Base-by-base conservation (phyloP, 768 basidiomycete genomes). In the Pleurotus tuoliensis region DNA sequence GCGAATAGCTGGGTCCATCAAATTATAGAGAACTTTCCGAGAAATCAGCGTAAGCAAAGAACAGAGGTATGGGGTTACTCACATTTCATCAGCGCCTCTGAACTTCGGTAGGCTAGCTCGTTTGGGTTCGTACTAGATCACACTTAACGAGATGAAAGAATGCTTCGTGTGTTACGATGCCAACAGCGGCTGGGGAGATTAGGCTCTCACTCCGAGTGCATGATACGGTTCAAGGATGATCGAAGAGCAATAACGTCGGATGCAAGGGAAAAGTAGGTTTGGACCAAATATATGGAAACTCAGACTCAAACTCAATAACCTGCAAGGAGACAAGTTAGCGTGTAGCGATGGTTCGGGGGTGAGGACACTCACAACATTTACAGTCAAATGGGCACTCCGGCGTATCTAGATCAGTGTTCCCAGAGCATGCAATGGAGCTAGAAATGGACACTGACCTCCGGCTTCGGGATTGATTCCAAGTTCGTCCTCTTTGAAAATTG, bases 321-420 rank as follows among this genome's bases (percentile, higher is more conserved):
- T 69, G 53, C 11, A 12, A 2, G 22, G 39, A 45, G 13, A 4
- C 7, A n/a, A 16, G 58, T 55, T 43, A 46, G 34, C 22, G 49
- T 22, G 9, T 49, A 18, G 5, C 55, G 24, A 15, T 12, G 1
- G 8, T 5, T 2, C 11, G 15, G 48, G 46, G 18, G 39, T n/a
- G 56, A 22, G 41, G 46, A 51, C 18, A 68, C 90, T 71, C 64
- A 92, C 92, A 94, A 63, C 92, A 94, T 38, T 90, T 77, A 69
- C 92, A 94, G 67, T 94, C 92, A 66, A 94, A 94, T 5, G 92
- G 92, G 73, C 92, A 94, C 40, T 89, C 69, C 3, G 88, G 82
- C 0, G 92, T 92, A 68, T 90, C 92, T 94, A 70, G 30, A 58
- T 46, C 47, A 66, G 58, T 58, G 52, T 56, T 61, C 53, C 34